phyloP scores from a whole-genome alignment of 129 eudicot genomes.

The Flaveria sonorensis region DNA sequence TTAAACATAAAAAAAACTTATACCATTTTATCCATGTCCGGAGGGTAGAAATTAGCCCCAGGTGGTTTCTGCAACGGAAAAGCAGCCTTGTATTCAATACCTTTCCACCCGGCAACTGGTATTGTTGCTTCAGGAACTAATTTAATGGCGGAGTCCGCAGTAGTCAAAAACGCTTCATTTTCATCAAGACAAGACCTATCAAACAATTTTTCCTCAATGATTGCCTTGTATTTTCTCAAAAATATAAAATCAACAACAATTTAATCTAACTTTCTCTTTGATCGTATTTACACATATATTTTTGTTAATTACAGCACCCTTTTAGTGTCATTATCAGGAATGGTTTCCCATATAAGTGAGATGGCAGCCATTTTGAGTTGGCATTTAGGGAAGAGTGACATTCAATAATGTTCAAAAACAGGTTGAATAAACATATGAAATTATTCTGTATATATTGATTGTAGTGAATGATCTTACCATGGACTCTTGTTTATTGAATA shows the following conservation, averaged over 20 bases:
- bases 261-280: slow-evolving; percentile 3
- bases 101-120: slow-evolving; percentile 78
- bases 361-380: not conserved
- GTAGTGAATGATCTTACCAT: slow-evolving; percentile 53
- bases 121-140: slow-evolving; percentile 68
- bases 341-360: not conserved
- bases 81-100: slow-evolving; percentile 74
- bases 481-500: slow-evolving; percentile 84
- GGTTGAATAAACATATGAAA: not conserved
- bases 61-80: slow-evolving; percentile 80
- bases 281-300: not conserved
- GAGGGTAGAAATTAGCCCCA: slow-evolving; percentile 89
- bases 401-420: not conserved
- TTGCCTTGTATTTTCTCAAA: not conserved
- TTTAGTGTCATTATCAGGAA: not conserved
- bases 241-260: not conserved
- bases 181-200: slow-evolving; percentile 91
- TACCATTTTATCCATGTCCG: slow-evolving; percentile 98
- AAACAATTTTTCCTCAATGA: slow-evolving; percentile 6
- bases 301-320: not conserved
- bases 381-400: not conserved
- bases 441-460: not conserved
- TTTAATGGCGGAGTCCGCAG: slow-evolving; percentile 80
- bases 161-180: slow-evolving; percentile 82
- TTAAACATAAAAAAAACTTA: slow-evolving; percentile 1